Percentiles rank a stretch among this genome's conserved stretches.
Conservation (phyloP, 495 filamentous ascomycete genomes). For the Penicillium argentinense region DNA sequence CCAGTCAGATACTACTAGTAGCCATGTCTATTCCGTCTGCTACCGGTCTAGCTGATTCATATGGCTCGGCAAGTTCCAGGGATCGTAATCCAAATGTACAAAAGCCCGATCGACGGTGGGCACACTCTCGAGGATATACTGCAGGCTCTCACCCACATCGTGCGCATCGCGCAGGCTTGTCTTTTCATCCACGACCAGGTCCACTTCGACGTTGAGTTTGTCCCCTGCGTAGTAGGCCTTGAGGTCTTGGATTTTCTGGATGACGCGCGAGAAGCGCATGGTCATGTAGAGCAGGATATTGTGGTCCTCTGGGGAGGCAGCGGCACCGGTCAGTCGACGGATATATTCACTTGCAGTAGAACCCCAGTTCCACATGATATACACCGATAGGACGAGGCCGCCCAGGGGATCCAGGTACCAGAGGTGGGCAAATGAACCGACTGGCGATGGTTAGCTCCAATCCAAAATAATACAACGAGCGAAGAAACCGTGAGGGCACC, state of each 20-base stretch:
- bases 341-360: slow-evolving; percentile 76
- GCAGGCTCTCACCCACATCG: slow-evolving; percentile 83
- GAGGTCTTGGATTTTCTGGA: slow-evolving; percentile 83
- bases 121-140: slow-evolving; percentile 88
- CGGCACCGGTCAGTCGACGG: slow-evolving; percentile 76
- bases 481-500: background rate
- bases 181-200: slow-evolving; percentile 77
- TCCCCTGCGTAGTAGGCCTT: slow-evolving; percentile 90
- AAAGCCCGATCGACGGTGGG: slow-evolving; percentile 69
- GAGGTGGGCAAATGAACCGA: slow-evolving; percentile 71
- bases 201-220: slow-evolving; percentile 82
- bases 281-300: slow-evolving; percentile 88
- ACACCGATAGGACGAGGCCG: slow-evolving; percentile 74
- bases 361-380: slow-evolving; percentile 87
- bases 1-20: too few relatives aligned
- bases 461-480: background rate
- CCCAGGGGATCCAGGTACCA: slow-evolving; percentile 90
- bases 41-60: slow-evolving; percentile 61
- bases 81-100: slow-evolving; percentile 82
- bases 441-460: slow-evolving; percentile 29
- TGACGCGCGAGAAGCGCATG: slow-evolving; percentile 90
- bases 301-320: slow-evolving; percentile 74
- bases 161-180: slow-evolving; percentile 82
- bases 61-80: slow-evolving; percentile 81
- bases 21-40: too few relatives aligned